These are phyloP conservation scores for Rheum nobile DNA, from an alignment of 148 eudicot genomes.

Conservation along the genomic window DNA sequence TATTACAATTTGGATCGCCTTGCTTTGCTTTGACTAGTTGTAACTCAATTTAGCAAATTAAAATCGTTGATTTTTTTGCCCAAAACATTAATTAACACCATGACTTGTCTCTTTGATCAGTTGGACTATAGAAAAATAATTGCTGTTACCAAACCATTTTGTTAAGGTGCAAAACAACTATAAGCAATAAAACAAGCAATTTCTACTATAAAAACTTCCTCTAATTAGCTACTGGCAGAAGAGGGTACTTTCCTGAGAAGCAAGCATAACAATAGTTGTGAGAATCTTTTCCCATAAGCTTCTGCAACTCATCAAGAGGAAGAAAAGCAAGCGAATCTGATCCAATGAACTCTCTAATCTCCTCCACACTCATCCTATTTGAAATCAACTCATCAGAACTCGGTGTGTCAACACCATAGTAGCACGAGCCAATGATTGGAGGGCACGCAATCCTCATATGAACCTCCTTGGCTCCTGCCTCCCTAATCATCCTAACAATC, in stretches of 20 bases:
- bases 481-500: slow-evolving; percentile 43
- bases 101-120: too few species aligned
- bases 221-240: slow-evolving; percentile 18
- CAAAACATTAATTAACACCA: too few species aligned
- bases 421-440: slow-evolving; percentile 29
- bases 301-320: slow-evolving; percentile 29
- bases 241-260: slow-evolving; percentile 74
- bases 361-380: slow-evolving; percentile 37
- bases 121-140: too few species aligned
- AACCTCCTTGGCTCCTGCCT: slow-evolving; percentile 28
- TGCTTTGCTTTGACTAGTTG: too few species aligned
- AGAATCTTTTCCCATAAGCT: slow-evolving; percentile 41
- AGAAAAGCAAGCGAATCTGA: slow-evolving; percentile 47
- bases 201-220: too few species aligned
- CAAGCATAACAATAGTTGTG: slow-evolving; percentile 71
- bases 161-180: too few species aligned
- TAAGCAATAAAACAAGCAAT: too few species aligned
- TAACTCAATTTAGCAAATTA: too few species aligned
- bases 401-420: slow-evolving; percentile 56
- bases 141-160: too few species aligned
- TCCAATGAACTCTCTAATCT: neutral
- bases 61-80: too few species aligned
- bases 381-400: slow-evolving; percentile 50
- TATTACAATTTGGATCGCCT: too few species aligned
- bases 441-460: slow-evolving; percentile 44